Evolutionary conservation across 1,284 basidiomycete species (phyloP), one percentile per base, ranked within the genome.

Genomic region (Naganishia cerealis): DNA sequence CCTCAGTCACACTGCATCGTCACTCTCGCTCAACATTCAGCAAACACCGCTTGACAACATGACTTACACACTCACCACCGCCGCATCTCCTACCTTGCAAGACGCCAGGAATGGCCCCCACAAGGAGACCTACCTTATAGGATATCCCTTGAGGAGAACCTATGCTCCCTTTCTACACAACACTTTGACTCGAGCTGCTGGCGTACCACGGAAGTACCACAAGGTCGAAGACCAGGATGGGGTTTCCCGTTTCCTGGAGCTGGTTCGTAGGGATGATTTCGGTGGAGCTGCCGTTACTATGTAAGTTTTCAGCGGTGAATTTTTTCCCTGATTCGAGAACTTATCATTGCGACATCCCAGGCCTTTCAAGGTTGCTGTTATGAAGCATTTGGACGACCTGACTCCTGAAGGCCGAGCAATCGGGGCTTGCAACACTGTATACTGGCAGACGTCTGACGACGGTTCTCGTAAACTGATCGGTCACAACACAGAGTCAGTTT

Each of bases 111-210:
- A 40, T 43, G 52, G 54, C 21, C 59, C 48, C 12, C 70, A 59
- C 9, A 85, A 84, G 69, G 82, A 83, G 48, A 93, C 90, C 82
- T 91, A 86, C 81, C 84, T 97, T 61, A 90, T 96, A 73, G 94
- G 94, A 13, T 88, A 82, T 10, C 94, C 93, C 2, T 92, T 96
- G 75, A 81, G 85, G 0, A 87, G 92, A 73, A 94, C 91, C 1
- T 88, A 91, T 84, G 93, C 91, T 0, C 94, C 94, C 0, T 87
- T 88, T 9, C 80, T 96, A 53, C 94, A 97, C 81, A 96, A 95
- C 79, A 89, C 89, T 0, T 91, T 82, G 0, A 96, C 94, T 77
- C 79, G 86, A 63, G 75, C 82, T 24, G 85, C 96, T 29, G 92
- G 92, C 0, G 82, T 95, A 13, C 92, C 92, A 0, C 87, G 92